Base-by-base conservation (phyloP, 2,329 filamentous ascomycete species). In the Trichoderma harzianum region DNA sequence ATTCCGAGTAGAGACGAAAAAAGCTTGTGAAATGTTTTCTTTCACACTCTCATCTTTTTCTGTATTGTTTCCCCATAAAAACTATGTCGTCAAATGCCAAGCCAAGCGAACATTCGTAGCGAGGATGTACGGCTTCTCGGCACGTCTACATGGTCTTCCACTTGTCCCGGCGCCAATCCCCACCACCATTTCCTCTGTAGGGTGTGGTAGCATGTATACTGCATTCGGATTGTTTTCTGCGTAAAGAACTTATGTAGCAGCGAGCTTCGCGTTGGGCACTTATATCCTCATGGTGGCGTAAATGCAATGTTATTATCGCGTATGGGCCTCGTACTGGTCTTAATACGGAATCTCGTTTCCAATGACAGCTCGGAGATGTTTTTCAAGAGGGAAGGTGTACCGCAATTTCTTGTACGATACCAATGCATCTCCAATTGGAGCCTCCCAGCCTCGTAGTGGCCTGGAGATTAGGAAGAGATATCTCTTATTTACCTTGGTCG, bases 371-470 rank as follows among this genome's bases (percentile, higher is more conserved):
- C 66, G 66, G 66, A 69, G 66, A 61, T 69, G 66, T 32, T 28
- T 47, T 43, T 69, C 26, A 69, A 69, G 53, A 51, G n/a, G 66
- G 66, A 69, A 69, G 55, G 66, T 69, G 55, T 61, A 11, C 24
- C 14, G 12, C 16, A 3, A 43, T 14, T 24, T 21, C 21, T 14
- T 51, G 14, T 4, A 32, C n/a, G 1, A 5, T 32, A 7, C 16
- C 55, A 53, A 21, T 21, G 5, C 11, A 34, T 3, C 7, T 18
- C 6, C 2, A 6, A 16, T 58, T 32, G 53, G 4, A 16, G 10
- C 26, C n/a, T 47, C n/a, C n/a, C 7, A 16, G n/a, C 36, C 32
- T 60, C 8, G 2, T 8, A 55, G 8, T 7, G 5, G 5, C 7
- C 32, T 26, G 14, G 14, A 5, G 21, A 7, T n/a, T 12, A 18